Conservation (phyloP, 257 asterid genomes). For the Knoxia roxburghii region DNA sequence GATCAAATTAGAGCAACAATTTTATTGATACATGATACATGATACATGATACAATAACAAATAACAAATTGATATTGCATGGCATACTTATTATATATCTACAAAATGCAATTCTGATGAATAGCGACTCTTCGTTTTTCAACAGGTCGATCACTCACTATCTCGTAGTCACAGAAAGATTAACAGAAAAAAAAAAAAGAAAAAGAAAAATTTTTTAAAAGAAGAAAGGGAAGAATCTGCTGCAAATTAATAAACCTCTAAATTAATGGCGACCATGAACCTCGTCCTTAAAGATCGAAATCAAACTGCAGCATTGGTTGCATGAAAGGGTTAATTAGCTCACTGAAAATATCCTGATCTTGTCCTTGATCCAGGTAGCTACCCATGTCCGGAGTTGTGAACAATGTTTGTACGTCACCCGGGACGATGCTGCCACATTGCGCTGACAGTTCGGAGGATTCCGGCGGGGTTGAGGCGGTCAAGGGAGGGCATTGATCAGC, state of each 20-base stretch:
- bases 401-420: slow-evolving; percentile 44
- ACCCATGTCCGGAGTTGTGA: slow-evolving; percentile 34
- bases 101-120: slow-evolving; percentile 35
- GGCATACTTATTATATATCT: slow-evolving; percentile 35
- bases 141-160: neutral
- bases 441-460: slow-evolving; percentile 29
- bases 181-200: neutral
- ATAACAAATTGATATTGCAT: slow-evolving; percentile 22
- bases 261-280: slow-evolving; percentile 12
- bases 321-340: slow-evolving; percentile 54
- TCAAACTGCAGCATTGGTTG: slow-evolving; percentile 56
- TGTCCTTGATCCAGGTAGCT: slow-evolving; percentile 41
- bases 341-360: slow-evolving; percentile 45
- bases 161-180: neutral
- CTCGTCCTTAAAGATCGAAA: slow-evolving; percentile 35
- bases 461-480: slow-evolving; percentile 12
- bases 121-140: neutral
- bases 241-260: neutral
- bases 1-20: neutral
- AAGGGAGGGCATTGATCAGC: slow-evolving; percentile 43
- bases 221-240: neutral
- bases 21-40: slow-evolving; percentile 22
- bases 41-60: slow-evolving; percentile 12
- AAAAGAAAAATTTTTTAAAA: neutral
- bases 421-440: slow-evolving; percentile 50